Evolutionary conservation across 2,329 filamentous ascomycete species (phyloP).

Genomic region (Colletotrichum viniferum): DNA sequence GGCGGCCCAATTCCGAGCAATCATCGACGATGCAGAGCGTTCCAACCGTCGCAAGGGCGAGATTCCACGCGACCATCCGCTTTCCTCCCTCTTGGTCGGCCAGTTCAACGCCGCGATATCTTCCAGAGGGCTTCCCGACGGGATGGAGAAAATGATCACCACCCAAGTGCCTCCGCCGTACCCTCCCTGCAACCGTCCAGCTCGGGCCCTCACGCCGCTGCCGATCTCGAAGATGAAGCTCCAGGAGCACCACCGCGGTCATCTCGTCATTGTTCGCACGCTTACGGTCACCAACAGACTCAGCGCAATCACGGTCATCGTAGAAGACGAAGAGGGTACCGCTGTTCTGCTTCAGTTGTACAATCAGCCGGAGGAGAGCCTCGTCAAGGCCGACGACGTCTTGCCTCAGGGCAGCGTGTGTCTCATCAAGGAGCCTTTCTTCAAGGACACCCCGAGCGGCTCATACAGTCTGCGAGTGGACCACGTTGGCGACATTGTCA

Average conservation of each 20-base stretch:
- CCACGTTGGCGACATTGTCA: constrained; percentile 53
- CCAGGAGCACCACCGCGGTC: constrained; percentile 31
- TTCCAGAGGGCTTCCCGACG: neutral
- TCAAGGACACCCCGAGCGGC: constrained; percentile 44
- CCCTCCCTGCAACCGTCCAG: constrained; percentile 24
- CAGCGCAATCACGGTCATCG: constrained; percentile 31
- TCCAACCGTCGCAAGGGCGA: neutral
- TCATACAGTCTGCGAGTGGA: constrained; percentile 53
- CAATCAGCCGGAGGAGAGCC: constrained; percentile 42
- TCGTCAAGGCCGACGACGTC: constrained; percentile 35
- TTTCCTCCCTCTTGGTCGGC: neutral
- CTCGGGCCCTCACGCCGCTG: constrained; percentile 25
- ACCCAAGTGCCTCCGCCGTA: constrained; percentile 21
- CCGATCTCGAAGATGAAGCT: constrained; percentile 32
- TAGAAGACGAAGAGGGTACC: constrained; percentile 42
- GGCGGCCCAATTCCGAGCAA: neutral
- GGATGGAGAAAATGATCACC: neutral
- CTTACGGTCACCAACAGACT: constrained; percentile 22
- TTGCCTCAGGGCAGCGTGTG: constrained; percentile 37
- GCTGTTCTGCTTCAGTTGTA: constrained; percentile 42
- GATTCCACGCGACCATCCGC: neutral
- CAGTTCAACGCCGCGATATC: neutral
- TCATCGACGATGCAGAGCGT: neutral
- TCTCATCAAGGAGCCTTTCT: constrained; percentile 59
- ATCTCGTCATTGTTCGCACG: constrained; percentile 21